Conservation (phyloP, 768 basidiomycete genomes). For the Boletellus ananiceps region DNA sequence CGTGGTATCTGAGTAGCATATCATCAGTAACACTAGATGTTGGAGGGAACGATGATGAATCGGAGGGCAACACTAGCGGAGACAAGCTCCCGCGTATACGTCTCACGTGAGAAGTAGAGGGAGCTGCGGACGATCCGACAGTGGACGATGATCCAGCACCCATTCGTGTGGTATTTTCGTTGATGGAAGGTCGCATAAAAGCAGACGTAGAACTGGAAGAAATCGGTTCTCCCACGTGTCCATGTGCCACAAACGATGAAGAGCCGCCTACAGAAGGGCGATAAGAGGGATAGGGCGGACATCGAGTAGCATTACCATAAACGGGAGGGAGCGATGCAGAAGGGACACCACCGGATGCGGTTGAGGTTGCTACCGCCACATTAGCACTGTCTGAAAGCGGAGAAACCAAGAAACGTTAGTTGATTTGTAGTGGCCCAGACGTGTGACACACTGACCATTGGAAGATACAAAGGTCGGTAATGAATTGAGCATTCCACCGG, state of each 20-base stretch:
- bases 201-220: slow-evolving; percentile 7
- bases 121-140: slow-evolving; percentile 5
- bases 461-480: slow-evolving; percentile 16
- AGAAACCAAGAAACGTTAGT: slow-evolving; percentile 10
- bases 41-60: slow-evolving; percentile 10
- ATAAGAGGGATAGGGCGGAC: slow-evolving; percentile 23
- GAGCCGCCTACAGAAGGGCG: slow-evolving; percentile 12
- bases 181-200: slow-evolving; percentile 18
- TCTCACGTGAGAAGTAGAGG: slow-evolving; percentile 10
- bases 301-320: slow-evolving; percentile 22
- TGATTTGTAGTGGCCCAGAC: slow-evolving; percentile 3
- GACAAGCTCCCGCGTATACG: slow-evolving; percentile 24
- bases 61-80: slow-evolving; percentile 21
- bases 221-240: slow-evolving; percentile 12
- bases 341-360: slow-evolving; percentile 13
- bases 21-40: slow-evolving; percentile 16
- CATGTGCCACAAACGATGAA: slow-evolving; percentile 14
- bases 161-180: slow-evolving; percentile 9
- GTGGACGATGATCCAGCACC: slow-evolving; percentile 9
- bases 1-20: slow-evolving; percentile 13
- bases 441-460: slow-evolving; percentile 20
- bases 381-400: slow-evolving; percentile 10
- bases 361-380: slow-evolving; percentile 6
- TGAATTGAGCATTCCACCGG: slow-evolving; percentile 11
- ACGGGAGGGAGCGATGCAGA: slow-evolving; percentile 16